phyloP scores from a whole-genome alignment of 257 asterid species.

The Solanum dulcamara region DNA sequence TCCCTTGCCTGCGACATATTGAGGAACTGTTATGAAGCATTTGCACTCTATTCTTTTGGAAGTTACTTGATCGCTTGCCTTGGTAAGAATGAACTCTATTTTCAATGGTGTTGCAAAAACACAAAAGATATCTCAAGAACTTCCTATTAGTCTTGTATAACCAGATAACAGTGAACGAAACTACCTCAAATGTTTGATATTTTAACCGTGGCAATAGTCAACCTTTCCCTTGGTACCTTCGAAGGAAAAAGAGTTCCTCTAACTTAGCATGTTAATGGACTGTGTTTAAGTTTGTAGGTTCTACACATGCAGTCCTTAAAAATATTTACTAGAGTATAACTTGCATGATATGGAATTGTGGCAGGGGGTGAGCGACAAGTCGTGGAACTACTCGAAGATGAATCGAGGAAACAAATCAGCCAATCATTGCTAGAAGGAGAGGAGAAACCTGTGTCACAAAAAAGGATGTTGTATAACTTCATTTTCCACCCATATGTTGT shows the following conservation, averaged over 20 bases:
- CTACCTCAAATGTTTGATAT: not conserved
- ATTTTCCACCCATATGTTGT: constrained; percentile 45
- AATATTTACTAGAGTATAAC: not conserved
- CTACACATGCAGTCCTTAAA: not conserved
- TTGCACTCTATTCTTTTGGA: constrained; percentile 90
- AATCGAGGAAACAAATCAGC: constrained; percentile 36
- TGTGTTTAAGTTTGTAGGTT: not conserved
- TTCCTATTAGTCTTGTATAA: not conserved
- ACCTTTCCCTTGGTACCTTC: not conserved
- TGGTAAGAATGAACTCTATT: constrained; percentile 35
- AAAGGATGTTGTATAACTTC: constrained; percentile 38
- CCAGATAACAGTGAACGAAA: not conserved
- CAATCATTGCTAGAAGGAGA: constrained; percentile 59
- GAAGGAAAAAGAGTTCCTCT: not conserved
- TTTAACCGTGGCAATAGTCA: not conserved
- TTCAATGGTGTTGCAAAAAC: not conserved
- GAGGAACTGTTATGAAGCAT: constrained; percentile 92
- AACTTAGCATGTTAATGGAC: not conserved
- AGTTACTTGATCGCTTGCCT: constrained; percentile 95
- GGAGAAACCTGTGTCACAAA: constrained; percentile 11
- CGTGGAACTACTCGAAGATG: constrained; percentile 55
- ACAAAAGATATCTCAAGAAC: not conserved
- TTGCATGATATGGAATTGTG: not conserved
- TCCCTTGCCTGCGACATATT: constrained; percentile 87
- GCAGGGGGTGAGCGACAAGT: constrained; percentile 76